A percentile compares a stretch with the other conserved stretches of the same genome.
Conservation (phyloP, 495 filamentous ascomycete genomes). For the Peziza echinospora region DNA sequence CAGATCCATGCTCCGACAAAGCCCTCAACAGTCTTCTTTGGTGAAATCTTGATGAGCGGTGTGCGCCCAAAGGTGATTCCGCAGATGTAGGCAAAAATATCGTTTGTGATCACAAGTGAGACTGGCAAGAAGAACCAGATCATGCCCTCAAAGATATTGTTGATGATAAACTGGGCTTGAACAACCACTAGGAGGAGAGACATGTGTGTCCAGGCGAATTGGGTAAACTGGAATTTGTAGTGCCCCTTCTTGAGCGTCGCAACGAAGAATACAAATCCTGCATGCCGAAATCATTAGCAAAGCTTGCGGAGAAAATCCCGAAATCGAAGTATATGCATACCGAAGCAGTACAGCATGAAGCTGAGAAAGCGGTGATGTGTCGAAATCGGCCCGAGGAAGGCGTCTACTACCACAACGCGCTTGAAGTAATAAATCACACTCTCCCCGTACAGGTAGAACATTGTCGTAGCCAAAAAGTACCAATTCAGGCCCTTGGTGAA, state of each 20-base stretch:
- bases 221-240: constrained; percentile 94
- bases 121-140: constrained; percentile 99
- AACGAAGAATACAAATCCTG: constrained; percentile 98
- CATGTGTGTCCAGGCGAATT: constrained; percentile 99
- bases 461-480: constrained; percentile 96
- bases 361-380: constrained; percentile 98
- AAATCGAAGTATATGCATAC: constrained; percentile 27
- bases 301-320: neutral
- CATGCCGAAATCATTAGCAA: constrained; percentile 8
- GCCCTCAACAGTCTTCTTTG: constrained; percentile 98
- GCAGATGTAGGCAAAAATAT: constrained; percentile 96
- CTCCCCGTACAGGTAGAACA: constrained; percentile 98
- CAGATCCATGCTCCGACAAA: constrained; percentile 95
- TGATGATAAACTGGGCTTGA: constrained; percentile 98
- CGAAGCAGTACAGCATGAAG: constrained; percentile 92
- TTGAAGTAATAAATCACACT: constrained; percentile 99
- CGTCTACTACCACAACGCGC: constrained; percentile 89
- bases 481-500: constrained; percentile 94
- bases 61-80: constrained; percentile 94
- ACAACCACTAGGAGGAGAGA: constrained; percentile 93
- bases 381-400: constrained; percentile 72
- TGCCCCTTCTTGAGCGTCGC: constrained; percentile 85
- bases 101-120: constrained; percentile 88
- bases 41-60: constrained; percentile 90
- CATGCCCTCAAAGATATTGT: constrained; percentile 98